These are phyloP conservation scores for Dictyophora rubrovolvata DNA, from an alignment of 768 basidiomycete genomes.

Conservation along the genomic window DNA sequence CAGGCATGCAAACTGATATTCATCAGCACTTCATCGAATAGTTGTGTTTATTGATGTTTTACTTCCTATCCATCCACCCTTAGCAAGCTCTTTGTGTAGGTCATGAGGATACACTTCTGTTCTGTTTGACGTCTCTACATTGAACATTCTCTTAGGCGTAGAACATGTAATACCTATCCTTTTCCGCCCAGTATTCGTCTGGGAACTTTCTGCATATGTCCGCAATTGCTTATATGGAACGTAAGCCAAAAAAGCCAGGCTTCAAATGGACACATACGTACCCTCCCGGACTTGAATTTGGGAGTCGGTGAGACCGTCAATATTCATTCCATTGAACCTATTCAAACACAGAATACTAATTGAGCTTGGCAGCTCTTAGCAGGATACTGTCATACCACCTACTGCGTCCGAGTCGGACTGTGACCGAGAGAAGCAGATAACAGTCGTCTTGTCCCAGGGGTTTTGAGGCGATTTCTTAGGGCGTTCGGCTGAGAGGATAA, in stretches of 20 bases:
- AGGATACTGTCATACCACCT: no score
- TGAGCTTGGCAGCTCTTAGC: no score
- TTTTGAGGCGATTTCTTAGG: no score
- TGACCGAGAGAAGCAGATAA: no score
- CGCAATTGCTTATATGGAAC: neutral
- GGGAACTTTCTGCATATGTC: constrained; percentile 12
- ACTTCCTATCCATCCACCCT: constrained; percentile 11
- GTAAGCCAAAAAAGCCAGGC: neutral
- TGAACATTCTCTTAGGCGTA: neutral
- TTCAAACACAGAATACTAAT: no score
- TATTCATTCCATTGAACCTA: constrained; percentile 6
- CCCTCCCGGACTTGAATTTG: constrained; percentile 9
- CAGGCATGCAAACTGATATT: constrained; percentile 9
- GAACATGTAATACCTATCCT: constrained; percentile 7
- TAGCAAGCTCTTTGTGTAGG: constrained; percentile 10
- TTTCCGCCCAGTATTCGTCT: constrained; percentile 13
- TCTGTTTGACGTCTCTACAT: neutral
- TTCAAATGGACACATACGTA: neutral
- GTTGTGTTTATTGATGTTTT: neutral
- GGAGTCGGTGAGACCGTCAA: constrained; percentile 6
- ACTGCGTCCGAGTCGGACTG: no score
- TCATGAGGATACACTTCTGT: constrained; percentile 10
- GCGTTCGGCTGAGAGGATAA: no score
- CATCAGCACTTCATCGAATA: neutral
- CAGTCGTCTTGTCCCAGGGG: no score